Percentiles rank a stretch among this genome's conserved stretches.
Evolutionary conservation across 441 rosid genomes (phyloP).

Genomic region (Adansonia gregorii): DNA sequence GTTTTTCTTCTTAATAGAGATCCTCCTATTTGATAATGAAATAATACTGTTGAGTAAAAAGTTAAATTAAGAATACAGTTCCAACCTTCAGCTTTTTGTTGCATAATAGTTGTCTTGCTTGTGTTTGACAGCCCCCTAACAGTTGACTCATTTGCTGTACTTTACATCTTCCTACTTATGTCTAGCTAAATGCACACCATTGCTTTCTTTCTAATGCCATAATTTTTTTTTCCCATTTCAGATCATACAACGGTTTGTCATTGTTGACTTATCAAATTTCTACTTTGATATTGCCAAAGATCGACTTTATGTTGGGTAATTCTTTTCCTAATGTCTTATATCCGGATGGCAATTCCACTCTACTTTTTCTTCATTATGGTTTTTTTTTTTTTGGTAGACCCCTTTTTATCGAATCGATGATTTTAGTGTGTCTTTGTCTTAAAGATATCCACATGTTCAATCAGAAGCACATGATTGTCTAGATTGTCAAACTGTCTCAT

Average conservation of each 20-base stretch:
- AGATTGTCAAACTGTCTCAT: neutral
- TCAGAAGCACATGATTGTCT: neutral
- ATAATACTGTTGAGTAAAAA: neutral
- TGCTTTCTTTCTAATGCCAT: neutral
- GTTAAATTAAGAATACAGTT: neutral
- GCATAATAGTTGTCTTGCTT: neutral
- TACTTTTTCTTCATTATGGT: neutral
- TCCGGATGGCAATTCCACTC: neutral
- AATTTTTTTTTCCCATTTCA: constrained; percentile 45
- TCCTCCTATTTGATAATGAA: constrained; percentile 3
- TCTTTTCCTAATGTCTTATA: constrained; percentile 18
- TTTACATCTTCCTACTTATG: neutral
- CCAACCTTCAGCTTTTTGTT: constrained; percentile 1
- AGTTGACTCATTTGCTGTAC: neutral
- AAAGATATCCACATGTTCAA: neutral
- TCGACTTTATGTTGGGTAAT: constrained; percentile 95
- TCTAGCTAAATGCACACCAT: constrained; percentile 3
- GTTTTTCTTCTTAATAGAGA: neutral
- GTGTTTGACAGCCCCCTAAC: neutral
- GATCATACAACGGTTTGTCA: constrained; percentile 86
- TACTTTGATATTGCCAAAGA: constrained; percentile 97
- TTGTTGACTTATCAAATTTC: constrained; percentile 94
- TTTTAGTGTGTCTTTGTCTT: constrained; percentile 9
- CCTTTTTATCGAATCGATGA: constrained; percentile 10
- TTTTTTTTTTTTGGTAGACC: neutral